Evolutionary conservation across 1,139 yeast genomes (phyloP), one percentile per base, ranked within the genome.

Genomic region (Sugiyamaella xylanicola): DNA sequence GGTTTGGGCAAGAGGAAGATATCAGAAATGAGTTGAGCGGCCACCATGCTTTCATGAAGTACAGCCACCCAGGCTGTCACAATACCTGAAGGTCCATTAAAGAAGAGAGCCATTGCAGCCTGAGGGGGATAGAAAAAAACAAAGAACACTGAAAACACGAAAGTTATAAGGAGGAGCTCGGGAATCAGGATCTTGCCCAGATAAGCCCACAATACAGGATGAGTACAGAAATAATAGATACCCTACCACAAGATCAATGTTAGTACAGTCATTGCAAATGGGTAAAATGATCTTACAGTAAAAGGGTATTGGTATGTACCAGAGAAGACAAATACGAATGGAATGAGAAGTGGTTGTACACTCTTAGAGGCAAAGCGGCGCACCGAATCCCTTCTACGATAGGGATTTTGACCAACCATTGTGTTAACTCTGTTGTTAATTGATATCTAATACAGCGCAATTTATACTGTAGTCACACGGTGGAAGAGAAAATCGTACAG

Each of bases 1-100:
- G 87, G 82, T 9, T 76, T 75, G 0, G 90, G 87, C 66, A 85
- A 73, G n/a, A 86, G 69, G 2, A 82, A 60, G 32, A 74, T 64
- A n/a, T 77, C 75, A 4, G 82, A 77, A 4, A 84, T 62, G 41
- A 81, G 71, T n/a, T 76, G 73, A 1, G 87, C 77, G 8, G 84
- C 69, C 37, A 77, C 74, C 3, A 79, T 76, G 16, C 84, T 71
- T 60, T 82, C 80, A 61, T 82, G 86, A 20, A 82, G 67, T 21
- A 82, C 73, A 0, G 83, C 73, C 8, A 80, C 62, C 75, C 85
- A 82, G 0, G 86, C 82, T 4, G 83, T 75, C 5, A 82, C 49
- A 1, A 83, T 52, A 1, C 86, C 84, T 3, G 80, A 68, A 0
- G 86, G 82, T 0, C 88, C 85, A 56, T 79, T 75, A 51, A 83